Evolutionary conservation across 1,284 basidiomycete genomes (phyloP).

Genomic region (Schizopora paradoxa): DNA sequence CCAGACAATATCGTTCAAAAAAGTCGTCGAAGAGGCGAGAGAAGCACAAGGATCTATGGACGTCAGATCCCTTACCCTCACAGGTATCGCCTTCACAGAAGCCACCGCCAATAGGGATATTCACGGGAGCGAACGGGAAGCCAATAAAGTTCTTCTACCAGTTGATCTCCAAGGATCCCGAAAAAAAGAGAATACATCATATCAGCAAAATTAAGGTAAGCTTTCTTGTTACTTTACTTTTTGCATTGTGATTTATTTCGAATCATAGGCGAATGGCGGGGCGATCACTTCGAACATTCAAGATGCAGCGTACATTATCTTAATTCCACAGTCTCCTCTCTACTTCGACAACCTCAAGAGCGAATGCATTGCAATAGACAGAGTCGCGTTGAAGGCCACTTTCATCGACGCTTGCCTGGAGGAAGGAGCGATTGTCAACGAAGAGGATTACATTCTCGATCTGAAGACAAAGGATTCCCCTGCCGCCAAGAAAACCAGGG

Average conservation of each 20-base stretch:
- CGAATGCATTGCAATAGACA: conserved; percentile 33
- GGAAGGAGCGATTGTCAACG: conserved; percentile 39
- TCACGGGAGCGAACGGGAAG: conserved; percentile 8
- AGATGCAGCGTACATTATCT: conserved; percentile 52
- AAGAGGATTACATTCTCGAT: conserved; percentile 32
- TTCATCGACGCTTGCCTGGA: conserved; percentile 55
- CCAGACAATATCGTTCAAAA: background rate
- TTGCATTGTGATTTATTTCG: conserved; percentile 1
- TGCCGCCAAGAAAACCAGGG: background rate
- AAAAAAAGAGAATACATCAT: conserved; percentile 27
- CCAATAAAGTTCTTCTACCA: conserved; percentile 16
- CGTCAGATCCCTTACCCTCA: background rate
- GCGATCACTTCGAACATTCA: conserved; percentile 44
- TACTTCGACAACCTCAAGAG: conserved; percentile 40
- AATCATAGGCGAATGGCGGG: conserved; percentile 54
- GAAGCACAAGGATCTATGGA: background rate
- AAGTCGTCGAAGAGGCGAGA: conserved; percentile 5
- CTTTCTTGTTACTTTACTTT: conserved; percentile 7
- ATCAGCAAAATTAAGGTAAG: conserved; percentile 52
- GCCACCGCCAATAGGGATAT: conserved; percentile 4
- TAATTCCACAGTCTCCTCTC: conserved; percentile 43
- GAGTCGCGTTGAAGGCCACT: conserved; percentile 40
- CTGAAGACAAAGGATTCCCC: conserved; percentile 7
- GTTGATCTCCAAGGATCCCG: conserved; percentile 14
- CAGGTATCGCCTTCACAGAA: background rate